Evolutionary conservation across 148 eudicot species (phyloP).

Genomic region (Chenopodium album): DNA sequence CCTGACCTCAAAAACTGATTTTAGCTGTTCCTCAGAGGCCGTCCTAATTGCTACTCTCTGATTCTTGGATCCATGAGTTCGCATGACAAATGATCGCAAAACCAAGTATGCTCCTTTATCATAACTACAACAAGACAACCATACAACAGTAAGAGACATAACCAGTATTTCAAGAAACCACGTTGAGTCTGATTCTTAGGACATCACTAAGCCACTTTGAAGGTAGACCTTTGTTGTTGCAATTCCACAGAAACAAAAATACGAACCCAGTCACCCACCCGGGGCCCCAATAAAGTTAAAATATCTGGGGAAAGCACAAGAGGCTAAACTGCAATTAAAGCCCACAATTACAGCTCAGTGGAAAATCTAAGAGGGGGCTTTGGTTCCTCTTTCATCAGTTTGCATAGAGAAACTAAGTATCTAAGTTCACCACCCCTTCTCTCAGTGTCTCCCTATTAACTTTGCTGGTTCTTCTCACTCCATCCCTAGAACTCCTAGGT

Average conservation of each 20-base stretch:
- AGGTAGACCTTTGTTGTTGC: neutral
- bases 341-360: neutral
- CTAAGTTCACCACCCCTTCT: too few relatives aligned
- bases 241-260: neutral
- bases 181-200: neutral
- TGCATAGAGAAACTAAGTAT: neutral
- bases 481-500: neutral
- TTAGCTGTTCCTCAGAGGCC: conserved; percentile 53
- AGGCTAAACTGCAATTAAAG: neutral
- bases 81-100: conserved; percentile 86
- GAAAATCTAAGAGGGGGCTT: neutral
- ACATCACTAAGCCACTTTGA: neutral
- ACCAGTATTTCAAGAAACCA: neutral
- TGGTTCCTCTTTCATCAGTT: neutral
- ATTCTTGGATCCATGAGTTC: conserved; percentile 79
- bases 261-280: neutral
- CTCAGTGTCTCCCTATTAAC: too few relatives aligned
- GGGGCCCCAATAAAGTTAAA: too few relatives aligned
- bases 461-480: too few relatives aligned
- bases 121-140: conserved; percentile 44
- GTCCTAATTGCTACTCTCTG: conserved; percentile 73
- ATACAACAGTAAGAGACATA: neutral
- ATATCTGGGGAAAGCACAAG: neutral
- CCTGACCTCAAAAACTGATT: conserved; percentile 75
- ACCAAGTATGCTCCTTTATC: conserved; percentile 87